phyloP scores from a whole-genome alignment of 2,329 filamentous ascomycete species.

The Ceratocystis cacaofunesta region DNA sequence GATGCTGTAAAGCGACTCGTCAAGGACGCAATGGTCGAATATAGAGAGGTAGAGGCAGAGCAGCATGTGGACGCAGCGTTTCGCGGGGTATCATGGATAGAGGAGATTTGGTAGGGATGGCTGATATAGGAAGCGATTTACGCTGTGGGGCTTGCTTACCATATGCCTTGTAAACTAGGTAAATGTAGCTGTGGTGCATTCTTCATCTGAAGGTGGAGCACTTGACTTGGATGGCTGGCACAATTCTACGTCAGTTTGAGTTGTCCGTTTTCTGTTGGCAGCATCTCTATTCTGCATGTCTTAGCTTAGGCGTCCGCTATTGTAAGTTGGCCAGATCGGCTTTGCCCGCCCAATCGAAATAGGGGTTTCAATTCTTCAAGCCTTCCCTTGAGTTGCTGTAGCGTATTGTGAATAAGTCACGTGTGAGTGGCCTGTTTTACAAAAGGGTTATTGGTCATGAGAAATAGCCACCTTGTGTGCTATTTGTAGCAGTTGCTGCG shows the following conservation, averaged over 20 bases:
- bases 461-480: neutral
- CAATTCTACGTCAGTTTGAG: too few relatives aligned
- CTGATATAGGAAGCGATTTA: neutral
- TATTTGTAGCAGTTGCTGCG: conserved; percentile 2
- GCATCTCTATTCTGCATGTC: neutral
- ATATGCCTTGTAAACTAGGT: too few relatives aligned
- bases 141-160: too few relatives aligned
- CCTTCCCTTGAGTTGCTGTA: neutral
- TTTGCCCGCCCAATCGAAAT: neutral
- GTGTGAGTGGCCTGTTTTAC: neutral
- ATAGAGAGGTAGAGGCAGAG: conserved; percentile 23
- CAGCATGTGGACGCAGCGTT: conserved; percentile 28
- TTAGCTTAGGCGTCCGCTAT: neutral
- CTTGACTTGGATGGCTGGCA: too few relatives aligned
- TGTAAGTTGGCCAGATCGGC: neutral
- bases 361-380: neutral
- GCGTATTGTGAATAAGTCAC: neutral
- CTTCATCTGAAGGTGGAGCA: too few relatives aligned
- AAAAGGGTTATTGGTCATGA: neutral
- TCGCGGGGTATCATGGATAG: conserved; percentile 33
- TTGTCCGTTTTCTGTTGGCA: too few relatives aligned
- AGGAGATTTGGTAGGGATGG: conserved; percentile 41
- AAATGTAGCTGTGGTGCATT: too few relatives aligned
- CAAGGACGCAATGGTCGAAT: conserved; percentile 32
- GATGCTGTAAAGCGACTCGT: conserved; percentile 38